Evolutionary conservation across 129 eudicot species (phyloP).

Genomic region (Artemisia tridentata): DNA sequence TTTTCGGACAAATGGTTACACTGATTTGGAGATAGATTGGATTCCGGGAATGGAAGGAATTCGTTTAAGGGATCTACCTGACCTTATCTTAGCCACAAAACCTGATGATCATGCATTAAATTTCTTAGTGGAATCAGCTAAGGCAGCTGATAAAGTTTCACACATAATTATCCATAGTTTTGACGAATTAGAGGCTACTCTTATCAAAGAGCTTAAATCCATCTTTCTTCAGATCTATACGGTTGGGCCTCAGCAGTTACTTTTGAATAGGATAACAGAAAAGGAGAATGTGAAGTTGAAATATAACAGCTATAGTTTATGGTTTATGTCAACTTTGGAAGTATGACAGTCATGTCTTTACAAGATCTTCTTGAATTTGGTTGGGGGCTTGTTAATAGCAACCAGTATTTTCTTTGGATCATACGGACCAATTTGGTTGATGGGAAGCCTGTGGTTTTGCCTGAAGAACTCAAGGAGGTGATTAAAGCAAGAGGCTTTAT

Average conservation of each 20-base stretch:
- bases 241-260: conserved; percentile 4
- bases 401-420: not conserved
- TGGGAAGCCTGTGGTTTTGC: not conserved
- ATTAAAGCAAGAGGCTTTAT: not conserved
- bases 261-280: not conserved
- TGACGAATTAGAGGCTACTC: conserved; percentile 2
- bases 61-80: not conserved
- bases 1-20: conserved; percentile 3
- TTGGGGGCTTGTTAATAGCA: conserved; percentile 15
- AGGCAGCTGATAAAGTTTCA: not conserved
- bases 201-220: not conserved
- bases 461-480: not conserved
- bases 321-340: conserved; percentile 8
- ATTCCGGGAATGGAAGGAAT: conserved; percentile 14
- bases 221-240: not conserved
- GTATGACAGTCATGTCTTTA: not conserved
- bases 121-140: not conserved
- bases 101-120: not conserved
- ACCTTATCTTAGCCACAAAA: not conserved
- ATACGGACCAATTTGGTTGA: not conserved
- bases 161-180: conserved; percentile 1
- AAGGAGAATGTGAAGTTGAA: not conserved
- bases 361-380: not conserved
- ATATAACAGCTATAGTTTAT: not conserved
- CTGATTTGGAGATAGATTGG: conserved; percentile 1